These are phyloP conservation scores for Amanita jacksonii DNA, from an alignment of 768 basidiomycete species.

Conservation along the genomic window DNA sequence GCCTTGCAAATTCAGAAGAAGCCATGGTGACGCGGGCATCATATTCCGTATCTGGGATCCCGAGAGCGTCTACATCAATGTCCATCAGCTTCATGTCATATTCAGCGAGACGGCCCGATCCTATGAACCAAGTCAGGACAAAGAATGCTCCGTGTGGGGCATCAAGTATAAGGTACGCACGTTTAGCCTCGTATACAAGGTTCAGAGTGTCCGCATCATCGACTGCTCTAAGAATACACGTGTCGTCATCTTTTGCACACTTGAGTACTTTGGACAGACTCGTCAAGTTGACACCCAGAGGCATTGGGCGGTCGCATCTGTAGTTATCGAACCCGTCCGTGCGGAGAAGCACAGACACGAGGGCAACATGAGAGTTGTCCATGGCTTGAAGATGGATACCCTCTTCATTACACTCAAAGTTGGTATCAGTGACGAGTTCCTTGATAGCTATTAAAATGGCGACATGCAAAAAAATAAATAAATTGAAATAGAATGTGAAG, in stretches of 20 bases:
- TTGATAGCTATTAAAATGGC: slow-evolving; percentile 66
- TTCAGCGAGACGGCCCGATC: slow-evolving; percentile 87
- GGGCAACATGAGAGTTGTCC: slow-evolving; percentile 99
- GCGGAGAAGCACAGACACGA: slow-evolving; percentile 80
- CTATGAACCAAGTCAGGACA: slow-evolving; percentile 30
- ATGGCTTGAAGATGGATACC: slow-evolving; percentile 95
- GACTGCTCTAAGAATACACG: slow-evolving; percentile 80
- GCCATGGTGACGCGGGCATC: slow-evolving; percentile 88
- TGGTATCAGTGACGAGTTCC: slow-evolving; percentile 94
- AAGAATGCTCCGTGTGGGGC: slow-evolving; percentile 1
- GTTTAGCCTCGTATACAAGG: slow-evolving; percentile 83
- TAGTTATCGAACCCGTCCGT: slow-evolving; percentile 76
- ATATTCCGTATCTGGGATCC: slow-evolving; percentile 96
- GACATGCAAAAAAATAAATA: not conserved
- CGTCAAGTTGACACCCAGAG: slow-evolving; percentile 77
- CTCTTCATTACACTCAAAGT: slow-evolving; percentile 95
- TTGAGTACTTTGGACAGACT: slow-evolving; percentile 93
- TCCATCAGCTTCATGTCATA: slow-evolving; percentile 99
- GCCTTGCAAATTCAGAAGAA: slow-evolving; percentile 79
- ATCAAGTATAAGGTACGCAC: slow-evolving; percentile 34
- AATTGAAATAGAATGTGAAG: slow-evolving; percentile 7
- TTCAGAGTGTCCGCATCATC: slow-evolving; percentile 88
- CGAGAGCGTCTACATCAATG: slow-evolving; percentile 90
- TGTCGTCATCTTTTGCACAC: slow-evolving; percentile 95
- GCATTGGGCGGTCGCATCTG: slow-evolving; percentile 93